These are phyloP conservation scores for Cladosporium sp. DNA, from an alignment of 2,329 filamentous ascomycete species.

Conservation along the genomic window DNA sequence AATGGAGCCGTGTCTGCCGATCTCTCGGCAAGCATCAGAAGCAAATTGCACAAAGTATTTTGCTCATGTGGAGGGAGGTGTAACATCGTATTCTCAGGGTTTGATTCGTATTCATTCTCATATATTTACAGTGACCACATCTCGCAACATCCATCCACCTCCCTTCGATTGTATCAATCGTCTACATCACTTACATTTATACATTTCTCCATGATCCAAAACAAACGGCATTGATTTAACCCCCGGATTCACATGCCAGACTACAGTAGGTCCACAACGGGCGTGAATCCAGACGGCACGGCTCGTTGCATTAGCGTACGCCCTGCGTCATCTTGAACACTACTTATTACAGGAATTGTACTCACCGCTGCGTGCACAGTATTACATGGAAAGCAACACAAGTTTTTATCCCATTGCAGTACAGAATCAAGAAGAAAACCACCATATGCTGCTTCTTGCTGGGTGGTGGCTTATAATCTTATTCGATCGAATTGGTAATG, in stretches of 20 bases:
- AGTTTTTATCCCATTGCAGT: no score
- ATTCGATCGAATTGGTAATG: no score
- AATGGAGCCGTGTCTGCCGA: background rate
- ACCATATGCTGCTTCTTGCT: no score
- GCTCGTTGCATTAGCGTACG: background rate
- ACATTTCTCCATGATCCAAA: no score
- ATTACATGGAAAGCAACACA: no score
- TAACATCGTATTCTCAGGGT: background rate
- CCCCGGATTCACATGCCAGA: background rate
- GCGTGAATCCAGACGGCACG: slow-evolving; percentile 1
- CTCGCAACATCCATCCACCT: no score
- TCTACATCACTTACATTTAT: background rate
- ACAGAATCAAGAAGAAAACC: no score
- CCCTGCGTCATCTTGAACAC: background rate
- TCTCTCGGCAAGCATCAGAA: background rate
- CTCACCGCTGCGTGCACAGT: no score
- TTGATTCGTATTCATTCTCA: background rate
- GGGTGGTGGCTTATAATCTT: no score
- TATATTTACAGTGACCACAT: background rate
- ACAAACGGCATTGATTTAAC: background rate
- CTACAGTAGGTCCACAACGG: background rate
- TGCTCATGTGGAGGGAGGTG: background rate
- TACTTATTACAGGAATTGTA: no score
- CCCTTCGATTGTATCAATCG: no score
- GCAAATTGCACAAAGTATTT: background rate